Conservation (phyloP, 2,329 filamentous ascomycete genomes). For the Curvularia eragrostidis region DNA sequence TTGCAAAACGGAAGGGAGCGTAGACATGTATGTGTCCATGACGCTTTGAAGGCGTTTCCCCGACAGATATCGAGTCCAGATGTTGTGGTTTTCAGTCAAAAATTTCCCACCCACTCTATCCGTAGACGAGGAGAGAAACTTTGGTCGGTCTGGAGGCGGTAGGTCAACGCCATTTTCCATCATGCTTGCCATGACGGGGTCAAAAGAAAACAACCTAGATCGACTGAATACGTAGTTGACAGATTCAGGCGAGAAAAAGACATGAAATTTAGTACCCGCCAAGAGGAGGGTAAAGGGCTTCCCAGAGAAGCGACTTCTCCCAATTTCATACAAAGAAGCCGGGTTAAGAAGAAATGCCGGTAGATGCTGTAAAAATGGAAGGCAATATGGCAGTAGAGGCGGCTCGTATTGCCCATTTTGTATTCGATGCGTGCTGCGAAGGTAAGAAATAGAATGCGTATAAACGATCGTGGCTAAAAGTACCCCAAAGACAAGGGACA, state of each 20-base stretch:
- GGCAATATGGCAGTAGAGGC: background rate
- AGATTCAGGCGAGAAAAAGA: slow-evolving; percentile 1
- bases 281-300: slow-evolving; percentile 1
- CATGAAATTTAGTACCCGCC: background rate
- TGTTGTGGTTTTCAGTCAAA: slow-evolving; percentile 1
- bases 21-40: slow-evolving; percentile 1
- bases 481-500: background rate
- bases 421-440: background rate
- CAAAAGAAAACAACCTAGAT: slow-evolving; percentile 1
- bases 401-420: background rate
- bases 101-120: background rate
- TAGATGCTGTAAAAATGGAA: background rate
- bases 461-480: background rate
- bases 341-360: background rate
- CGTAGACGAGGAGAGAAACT: background rate
- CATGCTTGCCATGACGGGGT: slow-evolving; percentile 5
- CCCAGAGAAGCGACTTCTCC: background rate
- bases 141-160: background rate
- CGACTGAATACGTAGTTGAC: slow-evolving; percentile 2
- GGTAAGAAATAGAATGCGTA: background rate
- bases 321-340: background rate
- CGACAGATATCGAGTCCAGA: background rate
- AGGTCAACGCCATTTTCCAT: slow-evolving; percentile 4
- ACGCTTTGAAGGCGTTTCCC: background rate
- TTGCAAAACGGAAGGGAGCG: background rate